phyloP scores from a whole-genome alignment of 1,139 yeast species.

The Kurtzmaniella quercitrusa region DNA sequence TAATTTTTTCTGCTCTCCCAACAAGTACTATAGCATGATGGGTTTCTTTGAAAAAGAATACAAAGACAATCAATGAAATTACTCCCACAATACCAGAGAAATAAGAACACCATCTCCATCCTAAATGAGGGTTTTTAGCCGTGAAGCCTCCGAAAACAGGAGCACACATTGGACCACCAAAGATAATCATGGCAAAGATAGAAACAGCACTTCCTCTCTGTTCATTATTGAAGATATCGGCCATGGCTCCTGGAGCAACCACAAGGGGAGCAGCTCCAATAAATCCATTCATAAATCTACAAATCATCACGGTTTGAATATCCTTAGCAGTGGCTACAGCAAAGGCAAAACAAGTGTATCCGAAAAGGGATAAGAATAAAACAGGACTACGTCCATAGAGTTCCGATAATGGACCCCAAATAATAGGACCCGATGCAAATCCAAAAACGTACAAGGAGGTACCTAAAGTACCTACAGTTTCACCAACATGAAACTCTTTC shows the following conservation, averaged over 20 bases:
- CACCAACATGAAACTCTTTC: conserved; percentile 45
- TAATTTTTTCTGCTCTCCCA: conserved; percentile 50
- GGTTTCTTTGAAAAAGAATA: conserved; percentile 36
- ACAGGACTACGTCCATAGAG: conserved; percentile 66
- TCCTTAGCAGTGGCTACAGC: conserved; percentile 73
- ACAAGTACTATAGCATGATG: conserved; percentile 45
- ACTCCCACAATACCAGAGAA: conserved; percentile 44
- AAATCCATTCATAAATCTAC: conserved; percentile 74
- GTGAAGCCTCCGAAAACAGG: conserved; percentile 49
- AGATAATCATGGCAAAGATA: conserved; percentile 62
- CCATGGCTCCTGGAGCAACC: conserved; percentile 78
- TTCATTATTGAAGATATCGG: conserved; percentile 63
- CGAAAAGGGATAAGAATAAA: conserved; percentile 48
- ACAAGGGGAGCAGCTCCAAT: conserved; percentile 80
- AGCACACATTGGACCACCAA: conserved; percentile 71
- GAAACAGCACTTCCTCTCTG: conserved; percentile 67
- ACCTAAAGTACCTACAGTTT: conserved; percentile 57
- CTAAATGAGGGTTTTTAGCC: conserved; percentile 20
- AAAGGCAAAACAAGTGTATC: conserved; percentile 57
- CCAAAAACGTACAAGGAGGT: conserved; percentile 74
- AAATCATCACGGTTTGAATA: conserved; percentile 64
- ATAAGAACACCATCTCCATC: conserved; percentile 55
- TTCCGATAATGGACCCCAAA: conserved; percentile 82
- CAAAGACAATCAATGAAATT: conserved; percentile 20
- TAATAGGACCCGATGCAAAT: conserved; percentile 75